A percentile compares a stretch with the other conserved stretches of the same genome.
These are phyloP conservation scores for Didymella lethalis DNA, from an alignment of 2,329 filamentous ascomycete genomes.

Conservation along the genomic window DNA sequence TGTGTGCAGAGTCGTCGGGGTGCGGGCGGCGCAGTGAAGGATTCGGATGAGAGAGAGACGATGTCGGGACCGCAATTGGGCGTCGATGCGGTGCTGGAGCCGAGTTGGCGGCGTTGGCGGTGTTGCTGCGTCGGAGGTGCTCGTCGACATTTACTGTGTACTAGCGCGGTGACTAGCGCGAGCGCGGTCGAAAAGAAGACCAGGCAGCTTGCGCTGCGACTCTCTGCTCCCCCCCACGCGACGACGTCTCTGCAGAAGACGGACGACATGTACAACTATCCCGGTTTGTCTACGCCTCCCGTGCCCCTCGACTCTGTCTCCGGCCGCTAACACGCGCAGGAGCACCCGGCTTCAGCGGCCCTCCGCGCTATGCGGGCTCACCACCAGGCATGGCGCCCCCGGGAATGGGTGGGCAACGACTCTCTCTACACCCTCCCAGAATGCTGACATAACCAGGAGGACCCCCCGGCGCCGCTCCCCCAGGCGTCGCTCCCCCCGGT, in stretches of 20 bases:
- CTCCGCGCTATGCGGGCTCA: conserved; percentile 76
- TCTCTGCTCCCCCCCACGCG: neutral
- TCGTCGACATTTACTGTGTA: conserved; percentile 29
- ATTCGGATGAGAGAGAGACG: neutral
- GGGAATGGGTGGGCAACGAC: conserved; percentile 73
- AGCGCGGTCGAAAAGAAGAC: conserved; percentile 14
- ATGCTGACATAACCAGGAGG: conserved; percentile 10
- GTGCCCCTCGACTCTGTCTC: conserved; percentile 21
- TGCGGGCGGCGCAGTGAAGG: neutral
- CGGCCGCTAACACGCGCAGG: conserved; percentile 40
- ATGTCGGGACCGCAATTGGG: conserved; percentile 8
- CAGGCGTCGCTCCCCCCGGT: conserved; percentile 77
- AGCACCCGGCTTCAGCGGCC: conserved; percentile 72
- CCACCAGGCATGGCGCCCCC: conserved; percentile 79
- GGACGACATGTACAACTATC: conserved; percentile 48
- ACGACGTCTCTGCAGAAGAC: neutral
- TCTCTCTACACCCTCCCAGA: neutral
- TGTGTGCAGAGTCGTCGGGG: neutral
- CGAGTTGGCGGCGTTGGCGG: neutral
- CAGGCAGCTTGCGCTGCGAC: conserved; percentile 6
- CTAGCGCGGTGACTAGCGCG: conserved; percentile 25
- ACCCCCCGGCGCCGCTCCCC: conserved; percentile 61
- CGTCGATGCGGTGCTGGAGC: neutral
- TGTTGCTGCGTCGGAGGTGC: conserved; percentile 2
- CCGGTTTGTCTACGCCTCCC: conserved; percentile 32